Percentiles rank a stretch among this genome's conserved stretches.
Evolutionary conservation across 495 filamentous ascomycete species (phyloP).

Genomic region (Lasiosphaeriaceae sp.): DNA sequence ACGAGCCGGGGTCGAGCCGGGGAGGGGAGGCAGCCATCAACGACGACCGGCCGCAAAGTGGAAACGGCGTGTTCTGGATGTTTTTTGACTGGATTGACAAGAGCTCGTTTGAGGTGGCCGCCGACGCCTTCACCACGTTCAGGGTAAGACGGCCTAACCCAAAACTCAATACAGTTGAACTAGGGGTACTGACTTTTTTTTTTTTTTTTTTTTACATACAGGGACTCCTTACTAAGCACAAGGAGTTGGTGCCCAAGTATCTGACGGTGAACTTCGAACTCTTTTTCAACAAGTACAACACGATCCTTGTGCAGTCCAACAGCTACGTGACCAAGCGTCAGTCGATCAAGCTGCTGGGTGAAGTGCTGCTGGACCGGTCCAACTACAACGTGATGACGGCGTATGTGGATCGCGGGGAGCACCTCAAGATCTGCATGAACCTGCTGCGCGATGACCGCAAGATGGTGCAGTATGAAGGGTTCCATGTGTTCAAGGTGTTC

Average conservation of each 20-base stretch:
- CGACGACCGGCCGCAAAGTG: slow-evolving; percentile 60
- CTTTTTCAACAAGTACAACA: slow-evolving; percentile 91
- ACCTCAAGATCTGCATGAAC: slow-evolving; percentile 98
- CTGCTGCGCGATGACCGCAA: slow-evolving; percentile 88
- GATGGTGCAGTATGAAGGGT: slow-evolving; percentile 99
- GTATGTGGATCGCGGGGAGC: slow-evolving; percentile 92
- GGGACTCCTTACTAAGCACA: slow-evolving; percentile 94
- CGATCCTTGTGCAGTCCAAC: slow-evolving; percentile 79
- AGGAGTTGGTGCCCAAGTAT: slow-evolving; percentile 79
- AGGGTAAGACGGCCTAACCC: slow-evolving; percentile 53
- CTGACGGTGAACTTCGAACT: slow-evolving; percentile 80
- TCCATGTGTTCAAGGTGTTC: slow-evolving; percentile 99
- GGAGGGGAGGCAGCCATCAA: slow-evolving; percentile 64
- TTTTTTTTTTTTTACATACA: slow-evolving; percentile 27
- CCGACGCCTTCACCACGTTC: slow-evolving; percentile 96
- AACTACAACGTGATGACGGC: slow-evolving; percentile 98
- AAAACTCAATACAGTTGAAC: not conserved
- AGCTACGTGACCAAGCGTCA: slow-evolving; percentile 98
- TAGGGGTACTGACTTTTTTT: not conserved
- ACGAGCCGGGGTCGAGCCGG: slow-evolving; percentile 46
- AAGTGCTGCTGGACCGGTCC: slow-evolving; percentile 87
- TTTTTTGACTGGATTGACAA: slow-evolving; percentile 98
- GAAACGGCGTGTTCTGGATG: slow-evolving; percentile 88
- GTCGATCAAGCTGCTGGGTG: slow-evolving; percentile 94
- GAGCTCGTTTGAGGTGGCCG: slow-evolving; percentile 91